These are phyloP conservation scores for Chamaecrista fasciculata DNA, from an alignment of 306 rosid species.

Conservation along the genomic window DNA sequence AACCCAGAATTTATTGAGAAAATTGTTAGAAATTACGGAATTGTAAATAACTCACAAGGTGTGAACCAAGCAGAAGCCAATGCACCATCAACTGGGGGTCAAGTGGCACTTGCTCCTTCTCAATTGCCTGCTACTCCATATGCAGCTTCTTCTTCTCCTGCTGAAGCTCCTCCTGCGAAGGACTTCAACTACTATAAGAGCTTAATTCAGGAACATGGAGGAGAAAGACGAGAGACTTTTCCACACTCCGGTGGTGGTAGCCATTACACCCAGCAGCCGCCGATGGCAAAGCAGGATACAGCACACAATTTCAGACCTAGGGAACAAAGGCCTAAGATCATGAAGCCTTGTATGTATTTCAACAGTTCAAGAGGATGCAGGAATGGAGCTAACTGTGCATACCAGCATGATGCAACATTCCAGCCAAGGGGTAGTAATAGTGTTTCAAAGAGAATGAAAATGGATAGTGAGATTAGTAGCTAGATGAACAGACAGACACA, in stretches of 20 bases:
- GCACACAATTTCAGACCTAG: slow-evolving; percentile 48
- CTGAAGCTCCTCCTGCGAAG: slow-evolving; percentile 52
- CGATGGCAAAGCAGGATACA: slow-evolving; percentile 50
- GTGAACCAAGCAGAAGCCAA: not conserved
- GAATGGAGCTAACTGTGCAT: slow-evolving; percentile 79
- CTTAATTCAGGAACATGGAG: slow-evolving; percentile 96
- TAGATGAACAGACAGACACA: no score
- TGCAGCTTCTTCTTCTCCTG: slow-evolving; percentile 35
- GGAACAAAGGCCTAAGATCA: slow-evolving; percentile 65
- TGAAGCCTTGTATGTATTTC: slow-evolving; percentile 91
- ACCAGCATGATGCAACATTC: slow-evolving; percentile 65
- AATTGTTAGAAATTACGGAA: not conserved
- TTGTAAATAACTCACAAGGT: not conserved
- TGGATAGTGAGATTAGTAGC: slow-evolving; percentile 74
- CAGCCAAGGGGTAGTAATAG: slow-evolving; percentile 55
- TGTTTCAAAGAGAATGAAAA: slow-evolving; percentile 69
- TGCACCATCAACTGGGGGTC: not conserved
- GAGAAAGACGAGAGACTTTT: slow-evolving; percentile 61
- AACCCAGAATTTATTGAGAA: slow-evolving; percentile 3
- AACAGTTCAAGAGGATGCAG: slow-evolving; percentile 91
- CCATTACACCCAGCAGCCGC: slow-evolving; percentile 40
- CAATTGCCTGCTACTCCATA: slow-evolving; percentile 35
- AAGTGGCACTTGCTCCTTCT: not conserved
- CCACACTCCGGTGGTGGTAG: slow-evolving; percentile 42
- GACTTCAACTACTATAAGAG: slow-evolving; percentile 80